Evolutionary conservation across 352 stramenopile species (phyloP), one percentile per base, ranked within the genome.

Genomic region (Globisporangium emineosum): DNA sequence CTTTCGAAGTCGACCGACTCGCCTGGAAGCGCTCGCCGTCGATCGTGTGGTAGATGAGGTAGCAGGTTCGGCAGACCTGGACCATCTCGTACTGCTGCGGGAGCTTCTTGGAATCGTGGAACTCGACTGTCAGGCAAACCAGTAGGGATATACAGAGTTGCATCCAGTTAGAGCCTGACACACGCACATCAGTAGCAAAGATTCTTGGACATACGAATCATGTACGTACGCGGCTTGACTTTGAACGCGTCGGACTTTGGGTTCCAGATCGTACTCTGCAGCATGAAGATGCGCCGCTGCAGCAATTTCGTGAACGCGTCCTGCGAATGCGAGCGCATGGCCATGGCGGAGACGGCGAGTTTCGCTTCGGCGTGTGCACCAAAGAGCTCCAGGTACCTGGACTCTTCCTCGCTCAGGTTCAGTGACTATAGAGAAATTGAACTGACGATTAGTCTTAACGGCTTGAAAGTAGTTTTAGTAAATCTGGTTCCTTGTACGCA

Each of bases 261-360:
- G 43, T 90, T 88, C 81, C 81, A 90, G 51, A 89, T 53, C 40
- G 81, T 89, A 56, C 81, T 86, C 33, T 79, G 76, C 56, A 90
- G 77, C 76, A 88, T 88, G 67, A 86, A 88, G 53, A 88, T 81
- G 33, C 81, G 71, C 33, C 78, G 69, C 59, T 90, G 77, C 17
- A 90, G 74, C 32, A 90, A 65, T 25, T 77, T 81, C 27, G 73
- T 69, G 57, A 77, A 75, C 33, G 60, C 62, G 12, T 80, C 70
- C 49, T 69, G 43, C 10, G 59, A 27, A 3, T 54, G 35, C 23
- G 51, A 37, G n/a, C 35, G 21, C 10, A 47, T 21, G 10, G 50
- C n/a, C 8, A 32, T 33, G 2, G 67, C 33, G 3, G 68, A 60
- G 23, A 60, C 51, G 5, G 45, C 42, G 29, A 82, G 61, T 47